These are phyloP conservation scores for Gynostemma pentaphyllum DNA, from an alignment of 306 rosid species.

Conservation along the genomic window DNA sequence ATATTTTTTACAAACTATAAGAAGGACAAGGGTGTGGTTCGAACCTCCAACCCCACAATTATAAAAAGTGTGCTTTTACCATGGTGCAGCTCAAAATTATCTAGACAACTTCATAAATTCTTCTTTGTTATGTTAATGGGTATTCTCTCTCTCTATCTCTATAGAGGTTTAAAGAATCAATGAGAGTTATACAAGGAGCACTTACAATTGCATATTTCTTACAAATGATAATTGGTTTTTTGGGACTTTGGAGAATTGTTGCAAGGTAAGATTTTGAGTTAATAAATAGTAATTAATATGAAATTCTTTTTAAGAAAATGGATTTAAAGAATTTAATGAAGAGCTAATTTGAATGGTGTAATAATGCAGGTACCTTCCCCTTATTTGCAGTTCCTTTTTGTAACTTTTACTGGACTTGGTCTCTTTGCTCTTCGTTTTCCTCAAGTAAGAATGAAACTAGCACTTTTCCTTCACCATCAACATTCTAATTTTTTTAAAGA, in stretches of 20 bases:
- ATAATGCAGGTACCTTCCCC: conserved; percentile 65
- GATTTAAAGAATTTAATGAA: not conserved
- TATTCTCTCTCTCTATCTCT: not conserved
- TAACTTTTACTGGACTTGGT: conserved; percentile 77
- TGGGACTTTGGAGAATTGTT: conserved; percentile 73
- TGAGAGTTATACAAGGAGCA: conserved; percentile 73
- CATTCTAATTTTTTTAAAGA: not conserved
- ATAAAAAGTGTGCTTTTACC: too few relatives aligned
- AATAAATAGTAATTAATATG: not conserved
- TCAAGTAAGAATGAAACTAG: conserved; percentile 27
- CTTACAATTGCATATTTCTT: conserved; percentile 50
- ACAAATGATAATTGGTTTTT: conserved; percentile 57
- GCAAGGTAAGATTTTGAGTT: conserved; percentile 33
- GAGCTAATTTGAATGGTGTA: not conserved
- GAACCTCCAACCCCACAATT: too few relatives aligned
- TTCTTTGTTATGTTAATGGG: too few relatives aligned
- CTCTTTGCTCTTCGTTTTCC: conserved; percentile 61
- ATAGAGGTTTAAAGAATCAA: conserved; percentile 57
- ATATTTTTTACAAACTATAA: too few relatives aligned
- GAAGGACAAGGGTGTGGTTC: too few relatives aligned
- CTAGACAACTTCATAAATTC: too few relatives aligned
- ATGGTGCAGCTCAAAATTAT: too few relatives aligned
- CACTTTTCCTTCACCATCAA: not conserved
- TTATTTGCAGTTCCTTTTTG: conserved; percentile 71
- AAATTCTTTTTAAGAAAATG: too few relatives aligned